These are phyloP conservation scores for Chaetomium cochliodes DNA, from an alignment of 495 filamentous ascomycete species.

Conservation along the genomic window DNA sequence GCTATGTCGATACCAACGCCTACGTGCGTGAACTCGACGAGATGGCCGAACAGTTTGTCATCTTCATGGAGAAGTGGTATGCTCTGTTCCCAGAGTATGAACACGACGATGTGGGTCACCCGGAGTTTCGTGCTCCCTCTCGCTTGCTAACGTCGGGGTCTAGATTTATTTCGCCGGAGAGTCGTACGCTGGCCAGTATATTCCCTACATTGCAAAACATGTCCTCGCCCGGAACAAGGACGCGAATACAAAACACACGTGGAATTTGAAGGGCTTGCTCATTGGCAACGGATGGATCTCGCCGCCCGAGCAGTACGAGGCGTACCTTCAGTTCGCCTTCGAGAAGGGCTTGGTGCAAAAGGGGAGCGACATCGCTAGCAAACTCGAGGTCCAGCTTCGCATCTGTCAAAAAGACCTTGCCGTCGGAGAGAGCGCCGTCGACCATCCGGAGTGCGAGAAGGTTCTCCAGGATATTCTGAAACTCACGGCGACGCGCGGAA, in stretches of 20 bases:
- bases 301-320: conserved; percentile 82
- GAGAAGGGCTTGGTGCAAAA: conserved; percentile 67
- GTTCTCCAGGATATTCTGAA: conserved; percentile 69
- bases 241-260: conserved; percentile 45
- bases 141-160: conserved; percentile 21
- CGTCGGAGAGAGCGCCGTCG: conserved; percentile 62
- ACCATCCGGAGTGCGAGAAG: conserved; percentile 65
- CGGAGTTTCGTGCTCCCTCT: background rate
- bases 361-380: conserved; percentile 60
- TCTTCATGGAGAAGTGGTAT: conserved; percentile 90
- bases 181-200: conserved; percentile 96
- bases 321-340: conserved; percentile 78
- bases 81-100: conserved; percentile 87
- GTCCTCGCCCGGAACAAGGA: conserved; percentile 80
- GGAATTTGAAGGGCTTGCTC: conserved; percentile 83
- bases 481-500: conserved; percentile 50
- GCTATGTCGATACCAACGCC: conserved; percentile 84
- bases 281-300: conserved; percentile 99
- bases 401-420: conserved; percentile 64
- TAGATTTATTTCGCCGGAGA: conserved; percentile 93
- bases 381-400: conserved; percentile 51
- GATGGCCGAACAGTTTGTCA: conserved; percentile 86
- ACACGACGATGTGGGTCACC: conserved; percentile 76
- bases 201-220: conserved; percentile 88
- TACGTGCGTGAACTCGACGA: conserved; percentile 80